Evolutionary conservation across 108 stramenopile species (phyloP), one percentile per base, ranked within the genome.

Genomic region (Mediolabrus comicus): DNA sequence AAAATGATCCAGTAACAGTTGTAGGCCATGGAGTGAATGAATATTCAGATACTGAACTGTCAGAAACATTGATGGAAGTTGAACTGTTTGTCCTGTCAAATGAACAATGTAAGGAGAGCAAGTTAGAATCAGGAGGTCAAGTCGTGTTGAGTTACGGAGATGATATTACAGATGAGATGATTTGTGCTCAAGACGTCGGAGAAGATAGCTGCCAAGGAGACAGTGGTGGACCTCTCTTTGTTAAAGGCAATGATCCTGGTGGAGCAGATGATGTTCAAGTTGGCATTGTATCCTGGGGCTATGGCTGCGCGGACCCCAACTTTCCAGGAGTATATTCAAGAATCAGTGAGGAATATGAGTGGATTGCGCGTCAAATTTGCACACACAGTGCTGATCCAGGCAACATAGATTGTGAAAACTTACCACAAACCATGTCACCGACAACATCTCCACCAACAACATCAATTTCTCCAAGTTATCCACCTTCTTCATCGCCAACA

Each of bases 281-380:
- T 14, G 74, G 74, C 10, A 17, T 75, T 9, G 59, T 58, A 12
- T 53, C 0, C 16, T 43, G 39, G 62, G 83, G 80, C 29, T 63
- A 59, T 25, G 73, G 73, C 10, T 82, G 78, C 57, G 77, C 71
- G 3, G 69, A 59, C 11, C 43, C 26, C 4, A 41, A n/a, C 4
- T 66, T 69, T 33, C 79, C 86, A 0, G 85, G 83, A 24, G 74
- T 87, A 31, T 87, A 87, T 54, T 49, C 71, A 24, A 77, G 86
- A 17, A 16, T 81, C 11, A 72, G 74, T 34, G 34, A 60, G 27
- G 43, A 52, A 3, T 24, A 22, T 19, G 54, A 65, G 12, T 74
- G 54, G 54, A 74, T 74, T 56, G 9, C 38, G 49, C 26, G 49
- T 6, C 53, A 4, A 16, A 57, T 84, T 17, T 84, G 83, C 58